Evolutionary conservation across 2,329 filamentous ascomycete species (phyloP), one percentile per base, ranked within the genome.

Genomic region (Albifimbria verrucaria): DNA sequence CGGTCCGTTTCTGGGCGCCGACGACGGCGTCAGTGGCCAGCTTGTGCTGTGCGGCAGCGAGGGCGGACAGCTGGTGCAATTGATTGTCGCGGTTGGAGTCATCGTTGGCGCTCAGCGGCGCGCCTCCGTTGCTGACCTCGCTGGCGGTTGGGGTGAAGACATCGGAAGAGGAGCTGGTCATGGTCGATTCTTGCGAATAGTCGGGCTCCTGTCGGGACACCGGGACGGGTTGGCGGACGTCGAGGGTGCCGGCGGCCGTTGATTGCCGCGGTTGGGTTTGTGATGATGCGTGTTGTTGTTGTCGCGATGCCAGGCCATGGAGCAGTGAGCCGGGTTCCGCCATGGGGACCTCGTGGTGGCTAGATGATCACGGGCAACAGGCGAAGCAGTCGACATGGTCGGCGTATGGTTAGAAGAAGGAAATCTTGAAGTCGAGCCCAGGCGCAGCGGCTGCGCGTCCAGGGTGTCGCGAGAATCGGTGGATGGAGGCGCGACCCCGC

Each of bases 1-100:
- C 89, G 62, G 84, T 93, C 59, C 91, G 81, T 73, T 95, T 95
- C 56, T 84, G 82, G 36, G 79, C 60, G 32, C 59, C 59, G 65
- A 77, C 52, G 52, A 58, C 43, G 65, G 73, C 53, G 67, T 66
- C 64, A 26, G 72, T 67, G 11, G 57, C 64, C 63, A 82, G 75
- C 63, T 75, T 77, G 57, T 79, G 72, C 65, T 80, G 77, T 26
- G 73, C 72, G 36, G 82, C 80, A 24, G 82, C 82, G 51, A 84
- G 71, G 55, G 82, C 75, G 6, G 82, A 84, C n/a, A 85, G 70
- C 55, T 80, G 79, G 17, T 81, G 71, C 47, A 86, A 64, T 61
- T 86, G 82, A 26, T 75, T 82, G 32, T 79, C 75, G 57, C 80
- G 80, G 57, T 80, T 79, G n/a, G 75, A 75, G 36, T 65, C 68